A percentile compares a stretch with the other conserved stretches of the same genome.
Evolutionary conservation across 805 yeast genomes (phyloP).

Genomic region (Yamadazyma endophytica): DNA sequence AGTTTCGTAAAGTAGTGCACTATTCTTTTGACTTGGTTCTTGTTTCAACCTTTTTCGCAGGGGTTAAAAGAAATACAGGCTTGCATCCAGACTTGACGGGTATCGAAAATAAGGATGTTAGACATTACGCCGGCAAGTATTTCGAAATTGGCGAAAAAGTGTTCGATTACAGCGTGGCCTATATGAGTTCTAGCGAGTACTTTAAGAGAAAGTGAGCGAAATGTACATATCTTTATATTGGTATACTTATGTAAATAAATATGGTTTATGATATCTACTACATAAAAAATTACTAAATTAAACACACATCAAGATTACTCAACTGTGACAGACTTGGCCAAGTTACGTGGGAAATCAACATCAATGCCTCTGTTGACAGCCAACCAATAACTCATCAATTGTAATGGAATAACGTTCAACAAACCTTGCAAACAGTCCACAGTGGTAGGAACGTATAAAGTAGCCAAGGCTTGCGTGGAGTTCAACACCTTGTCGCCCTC

Average conservation of each 20-base stretch:
- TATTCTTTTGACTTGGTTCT: slow-evolving; percentile 55
- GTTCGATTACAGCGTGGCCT: slow-evolving; percentile 66
- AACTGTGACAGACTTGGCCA: slow-evolving; percentile 97
- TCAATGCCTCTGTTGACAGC: slow-evolving; percentile 93
- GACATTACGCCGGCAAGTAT: slow-evolving; percentile 57
- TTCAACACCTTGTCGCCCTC: slow-evolving; percentile 67
- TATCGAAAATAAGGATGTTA: slow-evolving; percentile 41
- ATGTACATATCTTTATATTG: slow-evolving; percentile 3
- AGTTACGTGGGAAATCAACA: slow-evolving; percentile 97
- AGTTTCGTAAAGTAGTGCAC: slow-evolving; percentile 55
- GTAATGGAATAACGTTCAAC: slow-evolving; percentile 89
- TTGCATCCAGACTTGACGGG: slow-evolving; percentile 51
- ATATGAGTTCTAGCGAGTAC: slow-evolving; percentile 67
- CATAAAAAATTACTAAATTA: not conserved
- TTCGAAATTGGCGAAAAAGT: slow-evolving; percentile 82
- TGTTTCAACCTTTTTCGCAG: slow-evolving; percentile 66
- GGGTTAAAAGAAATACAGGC: slow-evolving; percentile 70
- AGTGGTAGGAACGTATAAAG: slow-evolving; percentile 88
- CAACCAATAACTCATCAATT: slow-evolving; percentile 93
- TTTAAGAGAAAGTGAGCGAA: slow-evolving; percentile 67
- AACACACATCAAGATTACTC: slow-evolving; percentile 47
- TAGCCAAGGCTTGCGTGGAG: slow-evolving; percentile 55
- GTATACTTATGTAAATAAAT: too few species aligned
- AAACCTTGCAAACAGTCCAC: slow-evolving; percentile 98
- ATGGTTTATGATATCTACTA: not conserved